Evolutionary conservation across 1,139 yeast species (phyloP).

Genomic region (Sugiyamaella castrensis): DNA sequence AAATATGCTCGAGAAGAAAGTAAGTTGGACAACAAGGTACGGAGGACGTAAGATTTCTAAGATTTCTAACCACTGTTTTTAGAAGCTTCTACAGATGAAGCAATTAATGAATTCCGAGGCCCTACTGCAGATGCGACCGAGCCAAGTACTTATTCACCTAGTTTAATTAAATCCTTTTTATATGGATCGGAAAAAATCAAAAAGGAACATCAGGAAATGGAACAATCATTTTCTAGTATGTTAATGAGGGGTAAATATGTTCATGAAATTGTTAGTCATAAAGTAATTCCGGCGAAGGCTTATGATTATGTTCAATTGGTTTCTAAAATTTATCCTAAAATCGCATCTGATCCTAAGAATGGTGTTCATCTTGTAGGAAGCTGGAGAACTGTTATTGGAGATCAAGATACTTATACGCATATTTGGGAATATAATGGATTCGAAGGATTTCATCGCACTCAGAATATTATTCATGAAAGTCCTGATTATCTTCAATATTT

Average conservation of each 20-base stretch:
- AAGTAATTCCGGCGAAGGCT: conserved; percentile 39
- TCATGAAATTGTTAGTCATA: conserved; percentile 42
- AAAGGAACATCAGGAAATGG: conserved; percentile 37
- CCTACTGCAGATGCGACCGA: conserved; percentile 14
- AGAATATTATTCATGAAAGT: conserved; percentile 36
- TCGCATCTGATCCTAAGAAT: conserved; percentile 35
- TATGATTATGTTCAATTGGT: conserved; percentile 39
- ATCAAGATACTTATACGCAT: conserved; percentile 40
- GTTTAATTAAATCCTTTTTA: conserved; percentile 38
- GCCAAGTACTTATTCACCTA: conserved; percentile 21
- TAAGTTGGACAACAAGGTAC: conserved; percentile 9
- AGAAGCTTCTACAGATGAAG: conserved; percentile 20
- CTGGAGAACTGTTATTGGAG: conserved; percentile 45
- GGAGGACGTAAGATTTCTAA: background rate
- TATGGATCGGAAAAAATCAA: conserved; percentile 40
- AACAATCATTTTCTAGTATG: conserved; percentile 38
- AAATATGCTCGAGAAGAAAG: conserved; percentile 31
- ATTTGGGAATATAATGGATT: conserved; percentile 46
- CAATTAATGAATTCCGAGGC: conserved; percentile 23
- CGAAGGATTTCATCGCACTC: conserved; percentile 42
- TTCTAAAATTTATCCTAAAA: conserved; percentile 36
- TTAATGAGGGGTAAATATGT: conserved; percentile 44
- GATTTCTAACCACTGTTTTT: background rate
- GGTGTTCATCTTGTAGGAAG: conserved; percentile 42
- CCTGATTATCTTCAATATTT: conserved; percentile 35